Conservation (phyloP, 2,329 filamentous ascomycete species). For the Epichloe aotearoae region DNA sequence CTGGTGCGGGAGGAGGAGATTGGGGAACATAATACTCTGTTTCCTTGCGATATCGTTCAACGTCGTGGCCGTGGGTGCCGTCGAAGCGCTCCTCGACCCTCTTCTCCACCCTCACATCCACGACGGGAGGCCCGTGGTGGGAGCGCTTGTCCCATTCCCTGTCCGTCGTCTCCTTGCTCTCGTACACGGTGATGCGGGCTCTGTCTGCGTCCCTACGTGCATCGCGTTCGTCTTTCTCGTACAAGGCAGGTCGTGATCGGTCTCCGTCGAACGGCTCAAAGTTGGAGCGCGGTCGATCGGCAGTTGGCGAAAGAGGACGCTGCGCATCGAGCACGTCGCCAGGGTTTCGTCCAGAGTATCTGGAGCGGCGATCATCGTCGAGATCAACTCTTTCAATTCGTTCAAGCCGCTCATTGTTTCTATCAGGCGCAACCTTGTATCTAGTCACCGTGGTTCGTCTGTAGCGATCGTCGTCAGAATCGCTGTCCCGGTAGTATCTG, state of each 20-base stretch:
- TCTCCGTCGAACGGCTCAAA: constrained; percentile 28
- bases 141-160: constrained; percentile 32
- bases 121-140: constrained; percentile 29
- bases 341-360: constrained; percentile 27
- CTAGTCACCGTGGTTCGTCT: constrained; percentile 35
- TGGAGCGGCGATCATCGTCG: constrained; percentile 33
- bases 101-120: constrained; percentile 42
- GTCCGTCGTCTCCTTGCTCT: constrained; percentile 16
- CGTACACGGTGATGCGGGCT: constrained; percentile 23
- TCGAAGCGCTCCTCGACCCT: constrained; percentile 37
- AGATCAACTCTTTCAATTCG: constrained; percentile 26
- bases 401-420: constrained; percentile 27
- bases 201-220: constrained; percentile 15
- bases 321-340: constrained; percentile 31
- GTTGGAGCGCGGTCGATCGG: constrained; percentile 38
- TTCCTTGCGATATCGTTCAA: constrained; percentile 48
- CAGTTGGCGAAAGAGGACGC: constrained; percentile 21
- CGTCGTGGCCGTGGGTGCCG: constrained; percentile 31
- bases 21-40: constrained; percentile 47
- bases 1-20: constrained; percentile 34
- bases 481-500: constrained; percentile 22
- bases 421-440: constrained; percentile 35
- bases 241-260: constrained; percentile 25
- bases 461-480: constrained; percentile 32
- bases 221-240: constrained; percentile 32